Conservation (phyloP, 2,329 filamentous ascomycete genomes). For the Botrytis aclada region DNA sequence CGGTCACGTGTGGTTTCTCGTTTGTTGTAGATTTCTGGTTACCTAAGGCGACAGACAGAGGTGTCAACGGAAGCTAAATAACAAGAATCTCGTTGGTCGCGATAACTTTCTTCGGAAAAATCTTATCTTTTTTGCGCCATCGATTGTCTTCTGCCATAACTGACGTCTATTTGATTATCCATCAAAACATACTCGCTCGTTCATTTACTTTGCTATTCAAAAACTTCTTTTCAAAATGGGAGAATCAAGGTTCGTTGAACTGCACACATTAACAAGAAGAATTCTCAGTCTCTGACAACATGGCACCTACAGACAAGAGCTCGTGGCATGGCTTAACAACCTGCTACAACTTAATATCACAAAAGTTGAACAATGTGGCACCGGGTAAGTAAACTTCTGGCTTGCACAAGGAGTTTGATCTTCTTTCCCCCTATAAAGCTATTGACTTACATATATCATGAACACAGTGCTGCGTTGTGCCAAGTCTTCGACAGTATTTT, state of each 20-base stretch:
- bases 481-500: constrained; percentile 99
- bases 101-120: constrained; percentile 17
- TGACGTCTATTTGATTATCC: background rate
- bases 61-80: constrained; percentile 11
- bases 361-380: constrained; percentile 98
- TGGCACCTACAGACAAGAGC: constrained; percentile 71
- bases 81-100: constrained; percentile 14
- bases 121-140: background rate
- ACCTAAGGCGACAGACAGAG: constrained; percentile 17
- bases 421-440: constrained; percentile 28
- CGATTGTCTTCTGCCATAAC: background rate
- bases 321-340: constrained; percentile 95
- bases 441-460: constrained; percentile 14
- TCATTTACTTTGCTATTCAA: constrained; percentile 4
- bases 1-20: background rate
- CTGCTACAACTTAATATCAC: constrained; percentile 96
- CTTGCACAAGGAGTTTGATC: constrained; percentile 34
- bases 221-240: constrained; percentile 31
- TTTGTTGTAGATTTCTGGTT: constrained; percentile 14
- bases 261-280: constrained; percentile 18
- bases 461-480: constrained; percentile 80
- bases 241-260: constrained; percentile 37
- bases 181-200: background rate
- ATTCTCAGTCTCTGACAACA: constrained; percentile 24
- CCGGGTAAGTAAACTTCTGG: constrained; percentile 64